Percentiles rank a stretch among this genome's conserved stretches.
phyloP scores from a whole-genome alignment of 192 early-diverging fungal species.

The Coemansia sp. region DNA sequence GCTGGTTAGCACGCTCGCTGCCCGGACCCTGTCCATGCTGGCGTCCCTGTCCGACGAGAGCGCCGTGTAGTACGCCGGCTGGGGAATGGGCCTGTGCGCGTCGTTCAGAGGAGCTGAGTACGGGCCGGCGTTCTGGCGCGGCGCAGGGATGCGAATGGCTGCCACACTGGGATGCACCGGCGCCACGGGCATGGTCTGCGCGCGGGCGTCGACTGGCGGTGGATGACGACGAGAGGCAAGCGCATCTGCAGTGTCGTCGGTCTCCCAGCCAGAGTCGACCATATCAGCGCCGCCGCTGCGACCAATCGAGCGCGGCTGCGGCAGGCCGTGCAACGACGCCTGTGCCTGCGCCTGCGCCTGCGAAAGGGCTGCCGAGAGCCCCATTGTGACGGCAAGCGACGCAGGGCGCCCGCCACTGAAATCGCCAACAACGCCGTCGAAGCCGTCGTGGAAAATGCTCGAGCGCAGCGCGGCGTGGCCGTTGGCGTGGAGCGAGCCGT shows the following conservation, averaged over 20 bases:
- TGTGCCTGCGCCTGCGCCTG: slow-evolving; percentile 5
- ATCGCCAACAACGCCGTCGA: slow-evolving; percentile 35
- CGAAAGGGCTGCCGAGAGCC: slow-evolving; percentile 12
- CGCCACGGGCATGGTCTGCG: background rate
- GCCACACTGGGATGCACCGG: slow-evolving; percentile 9
- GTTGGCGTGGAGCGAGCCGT: slow-evolving; percentile 26
- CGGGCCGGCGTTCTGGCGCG: slow-evolving; percentile 17
- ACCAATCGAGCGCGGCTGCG: slow-evolving; percentile 7
- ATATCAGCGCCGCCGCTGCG: background rate
- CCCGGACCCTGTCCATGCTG: background rate
- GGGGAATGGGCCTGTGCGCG: background rate
- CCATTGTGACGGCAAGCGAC: slow-evolving; percentile 35
- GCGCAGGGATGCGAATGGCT: slow-evolving; percentile 32
- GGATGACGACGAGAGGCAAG: background rate
- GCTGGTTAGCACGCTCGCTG: too few species aligned
- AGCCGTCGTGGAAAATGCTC: slow-evolving; percentile 28
- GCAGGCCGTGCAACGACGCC: slow-evolving; percentile 6
- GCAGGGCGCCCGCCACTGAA: slow-evolving; percentile 14
- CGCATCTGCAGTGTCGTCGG: slow-evolving; percentile 33
- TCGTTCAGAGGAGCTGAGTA: slow-evolving; percentile 34
- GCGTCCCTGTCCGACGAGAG: slow-evolving; percentile 12
- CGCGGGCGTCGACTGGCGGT: slow-evolving; percentile 1
- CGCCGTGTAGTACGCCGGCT: slow-evolving; percentile 39
- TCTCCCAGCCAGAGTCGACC: slow-evolving; percentile 52
- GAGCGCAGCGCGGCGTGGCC: background rate